These are phyloP conservation scores for Cucurbita ficifolia DNA, from an alignment of 306 rosid species.

Conservation along the genomic window DNA sequence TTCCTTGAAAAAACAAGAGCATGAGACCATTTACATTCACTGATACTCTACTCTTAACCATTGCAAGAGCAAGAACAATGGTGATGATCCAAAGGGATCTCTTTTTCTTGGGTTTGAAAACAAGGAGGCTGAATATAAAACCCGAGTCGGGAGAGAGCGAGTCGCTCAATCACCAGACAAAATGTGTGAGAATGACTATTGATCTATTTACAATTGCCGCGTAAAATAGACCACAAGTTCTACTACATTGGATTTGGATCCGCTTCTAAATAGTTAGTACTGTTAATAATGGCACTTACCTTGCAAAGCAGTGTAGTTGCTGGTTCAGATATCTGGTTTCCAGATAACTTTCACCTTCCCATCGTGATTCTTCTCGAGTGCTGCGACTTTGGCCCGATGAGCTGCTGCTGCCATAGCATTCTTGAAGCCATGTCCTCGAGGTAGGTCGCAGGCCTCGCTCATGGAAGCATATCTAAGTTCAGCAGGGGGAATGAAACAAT, in stretches of 20 bases:
- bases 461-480: constrained; percentile 83
- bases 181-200: constrained; percentile 6
- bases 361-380: constrained; percentile 46
- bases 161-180: background rate
- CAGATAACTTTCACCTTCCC: constrained; percentile 37
- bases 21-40: background rate
- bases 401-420: constrained; percentile 19
- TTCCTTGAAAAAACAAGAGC: background rate
- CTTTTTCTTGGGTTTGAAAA: background rate
- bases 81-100: background rate
- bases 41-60: background rate
- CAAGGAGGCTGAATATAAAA: background rate
- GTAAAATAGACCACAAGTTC: constrained; percentile 7
- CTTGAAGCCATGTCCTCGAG: constrained; percentile 51
- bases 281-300: constrained; percentile 7
- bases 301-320: background rate
- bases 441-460: constrained; percentile 65
- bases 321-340: constrained; percentile 49
- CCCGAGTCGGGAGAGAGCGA: background rate
- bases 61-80: background rate
- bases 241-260: background rate
- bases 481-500: constrained; percentile 96
- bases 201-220: background rate
- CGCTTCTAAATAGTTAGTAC: constrained; percentile 1
- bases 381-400: constrained; percentile 51